Evolutionary conservation across 2,329 filamentous ascomycete species (phyloP).

Genomic region (Neodidymelliopsis sp.): DNA sequence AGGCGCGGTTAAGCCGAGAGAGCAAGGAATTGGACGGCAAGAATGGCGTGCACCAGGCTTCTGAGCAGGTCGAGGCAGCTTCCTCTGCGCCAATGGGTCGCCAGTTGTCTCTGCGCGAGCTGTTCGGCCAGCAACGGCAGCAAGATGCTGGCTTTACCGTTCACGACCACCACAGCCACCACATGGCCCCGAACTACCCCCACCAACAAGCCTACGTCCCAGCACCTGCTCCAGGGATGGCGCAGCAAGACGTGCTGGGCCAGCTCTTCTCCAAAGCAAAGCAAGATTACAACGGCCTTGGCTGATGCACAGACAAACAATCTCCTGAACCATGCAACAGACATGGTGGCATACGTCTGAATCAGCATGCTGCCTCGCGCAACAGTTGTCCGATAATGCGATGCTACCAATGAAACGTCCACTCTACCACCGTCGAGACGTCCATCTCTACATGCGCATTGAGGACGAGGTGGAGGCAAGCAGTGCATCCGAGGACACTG

Average conservation of each 20-base stretch:
- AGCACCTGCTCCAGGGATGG: conserved; percentile 27
- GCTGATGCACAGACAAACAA: neutral
- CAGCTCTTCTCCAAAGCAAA: conserved; percentile 48
- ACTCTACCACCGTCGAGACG: no score
- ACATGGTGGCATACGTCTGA: no score
- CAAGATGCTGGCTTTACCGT: conserved; percentile 61
- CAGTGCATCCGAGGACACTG: no score
- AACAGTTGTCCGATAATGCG: no score
- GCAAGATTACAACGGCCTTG: conserved; percentile 42
- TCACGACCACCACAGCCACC: conserved; percentile 30
- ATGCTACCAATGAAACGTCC: no score
- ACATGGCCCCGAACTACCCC: neutral
- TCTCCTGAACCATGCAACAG: no score
- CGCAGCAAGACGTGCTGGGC: conserved; percentile 39
- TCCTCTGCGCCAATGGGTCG: conserved; percentile 59
- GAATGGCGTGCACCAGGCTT: conserved; percentile 25
- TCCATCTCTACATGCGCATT: no score
- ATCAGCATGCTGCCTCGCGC: no score
- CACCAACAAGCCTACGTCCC: conserved; percentile 25
- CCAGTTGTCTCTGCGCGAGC: conserved; percentile 60
- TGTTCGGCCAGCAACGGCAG: conserved; percentile 63
- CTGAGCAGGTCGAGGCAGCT: conserved; percentile 40
- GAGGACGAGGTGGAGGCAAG: no score
- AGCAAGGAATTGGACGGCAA: conserved; percentile 35
- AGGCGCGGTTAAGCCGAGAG: conserved; percentile 59